Evolutionary conservation across 1,139 yeast genomes (phyloP), one percentile per base, ranked within the genome.

Genomic region (Scheffersomyces lignicola): DNA sequence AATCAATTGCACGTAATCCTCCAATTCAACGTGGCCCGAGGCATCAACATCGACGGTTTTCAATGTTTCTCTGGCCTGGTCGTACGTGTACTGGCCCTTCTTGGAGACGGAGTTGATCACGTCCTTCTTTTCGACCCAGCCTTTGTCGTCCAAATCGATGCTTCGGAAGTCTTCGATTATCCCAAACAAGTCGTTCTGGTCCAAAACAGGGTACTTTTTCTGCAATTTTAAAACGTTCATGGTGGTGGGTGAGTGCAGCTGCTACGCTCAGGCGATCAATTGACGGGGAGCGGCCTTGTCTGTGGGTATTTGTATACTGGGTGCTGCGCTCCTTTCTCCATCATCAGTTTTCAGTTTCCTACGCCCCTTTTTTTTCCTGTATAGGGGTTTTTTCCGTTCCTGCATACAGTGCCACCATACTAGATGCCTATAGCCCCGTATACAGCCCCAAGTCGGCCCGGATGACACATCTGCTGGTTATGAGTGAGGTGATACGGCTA

Each of bases 1-100:
- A 41, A 81, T 72, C 52, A 92, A 76, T 56, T 88, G 96, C 26
- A 92, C 97, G 56, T 80, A 94, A 58, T 92, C 99, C 41, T 94
- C 99, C 54, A 92, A 69, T 59, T 94, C 99, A 37, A 92, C 97
- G 52, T 87, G 89, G 13, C 98, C 99, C 8, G 95, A 84, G 7
- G 98, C 96, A 62, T 92, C 99, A 29, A 92, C 95, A 49, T 85
- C 84, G 33, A 89, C 97, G 31, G 74, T 77, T 56, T 90, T 92
- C 57, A 92, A 75, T 2, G 97, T 86, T 58, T 89, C 95, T 67
- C 99, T 83, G 25, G 95, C 92, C 46, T 85, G 86, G 60, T 92
- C 98, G 56, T 92, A 92, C 26, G 89, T 62, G 36, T 86, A 92
- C 34, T 77, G 77, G 15, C 97, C 97, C 26, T 79, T 65, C 44